phyloP scores from a whole-genome alignment of 2,329 filamentous ascomycete genomes.

The Diaporthe sp. region DNA sequence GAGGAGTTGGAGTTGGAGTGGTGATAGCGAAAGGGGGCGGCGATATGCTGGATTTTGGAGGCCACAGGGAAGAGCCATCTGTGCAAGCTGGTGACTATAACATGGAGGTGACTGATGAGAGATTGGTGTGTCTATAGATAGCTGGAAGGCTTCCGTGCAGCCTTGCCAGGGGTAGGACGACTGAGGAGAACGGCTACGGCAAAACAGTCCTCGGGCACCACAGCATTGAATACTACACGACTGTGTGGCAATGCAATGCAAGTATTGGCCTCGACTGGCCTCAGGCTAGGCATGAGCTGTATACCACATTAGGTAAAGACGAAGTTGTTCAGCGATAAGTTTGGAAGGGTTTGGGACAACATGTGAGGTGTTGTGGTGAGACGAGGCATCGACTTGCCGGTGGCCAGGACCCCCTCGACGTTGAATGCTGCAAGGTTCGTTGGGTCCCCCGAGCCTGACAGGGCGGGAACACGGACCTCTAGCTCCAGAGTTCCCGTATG shows the following conservation, averaged over 20 bases:
- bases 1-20: background rate
- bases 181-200: background rate
- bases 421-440: constrained; percentile 15
- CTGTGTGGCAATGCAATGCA: background rate
- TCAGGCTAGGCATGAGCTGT: background rate
- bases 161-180: background rate
- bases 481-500: background rate
- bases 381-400: background rate
- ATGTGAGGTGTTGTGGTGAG: background rate
- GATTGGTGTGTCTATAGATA: background rate
- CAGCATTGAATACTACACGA: background rate
- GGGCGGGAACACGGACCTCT: constrained; percentile 30
- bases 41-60: too few species aligned
- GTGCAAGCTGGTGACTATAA: background rate
- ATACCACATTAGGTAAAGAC: background rate
- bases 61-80: background rate
- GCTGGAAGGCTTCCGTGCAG: background rate
- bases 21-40: background rate
- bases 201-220: background rate
- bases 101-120: background rate
- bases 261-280: background rate
- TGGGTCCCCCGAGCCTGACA: constrained; percentile 1
- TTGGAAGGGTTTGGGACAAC: background rate
- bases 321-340: background rate
- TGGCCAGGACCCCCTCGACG: background rate